Percentiles rank a stretch among this genome's conserved stretches.
Evolutionary conservation across 768 basidiomycete species (phyloP).

Genomic region (Rhizopogon vesiculosus): DNA sequence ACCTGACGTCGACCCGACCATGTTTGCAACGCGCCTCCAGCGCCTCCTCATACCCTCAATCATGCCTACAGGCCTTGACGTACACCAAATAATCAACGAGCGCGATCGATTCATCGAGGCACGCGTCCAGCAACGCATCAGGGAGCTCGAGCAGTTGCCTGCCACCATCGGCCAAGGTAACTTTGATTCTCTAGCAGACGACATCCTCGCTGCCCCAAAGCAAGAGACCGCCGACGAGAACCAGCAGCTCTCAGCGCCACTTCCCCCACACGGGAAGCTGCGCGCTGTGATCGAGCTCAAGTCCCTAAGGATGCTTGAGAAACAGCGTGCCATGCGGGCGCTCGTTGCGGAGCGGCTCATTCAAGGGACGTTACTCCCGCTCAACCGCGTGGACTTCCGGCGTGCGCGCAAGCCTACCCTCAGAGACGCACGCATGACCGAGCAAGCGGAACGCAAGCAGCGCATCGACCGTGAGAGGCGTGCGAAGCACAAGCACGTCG

Average conservation of each 20-base stretch:
- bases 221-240: conserved; percentile 20
- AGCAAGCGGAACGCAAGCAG: conserved; percentile 87
- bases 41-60: conserved; percentile 82
- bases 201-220: conserved; percentile 14
- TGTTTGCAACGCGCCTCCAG: conserved; percentile 71
- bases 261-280: conserved; percentile 71
- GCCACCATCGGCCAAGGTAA: conserved; percentile 77
- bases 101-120: conserved; percentile 89
- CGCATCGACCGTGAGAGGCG: conserved; percentile 88
- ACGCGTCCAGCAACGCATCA: conserved; percentile 82
- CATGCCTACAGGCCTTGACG: conserved; percentile 90
- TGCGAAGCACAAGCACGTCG: conserved; percentile 94
- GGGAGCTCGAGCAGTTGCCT: conserved; percentile 77
- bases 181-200: conserved; percentile 49
- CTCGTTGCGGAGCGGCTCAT: conserved; percentile 82
- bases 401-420: conserved; percentile 80
- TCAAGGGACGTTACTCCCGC: conserved; percentile 83
- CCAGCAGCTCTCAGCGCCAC: conserved; percentile 3
- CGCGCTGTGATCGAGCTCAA: conserved; percentile 93
- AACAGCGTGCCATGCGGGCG: conserved; percentile 84
- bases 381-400: conserved; percentile 90
- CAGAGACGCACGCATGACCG: conserved; percentile 86
- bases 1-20: conserved; percentile 51
- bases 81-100: conserved; percentile 87
- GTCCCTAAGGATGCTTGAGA: conserved; percentile 80